Conservation (phyloP, 1,139 yeast species). For the Scheffersomyces insectosa region DNA sequence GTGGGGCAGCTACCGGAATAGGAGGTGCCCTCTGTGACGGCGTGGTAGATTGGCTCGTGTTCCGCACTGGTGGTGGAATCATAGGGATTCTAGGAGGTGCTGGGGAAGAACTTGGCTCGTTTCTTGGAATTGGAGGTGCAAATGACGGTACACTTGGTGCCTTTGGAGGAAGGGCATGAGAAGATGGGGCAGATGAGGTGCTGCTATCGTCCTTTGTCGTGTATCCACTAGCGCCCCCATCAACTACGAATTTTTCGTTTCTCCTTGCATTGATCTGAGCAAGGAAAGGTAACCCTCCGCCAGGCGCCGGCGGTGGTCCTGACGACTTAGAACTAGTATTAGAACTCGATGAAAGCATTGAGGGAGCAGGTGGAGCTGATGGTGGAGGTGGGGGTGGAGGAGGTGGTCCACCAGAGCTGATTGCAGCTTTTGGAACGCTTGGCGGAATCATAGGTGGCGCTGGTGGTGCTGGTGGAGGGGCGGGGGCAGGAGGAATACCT, state of each 20-base stretch:
- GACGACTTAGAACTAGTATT: slow-evolving; percentile 7
- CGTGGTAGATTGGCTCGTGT: slow-evolving; percentile 4
- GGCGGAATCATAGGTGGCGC: slow-evolving; percentile 18
- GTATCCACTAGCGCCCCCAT: slow-evolving; percentile 21
- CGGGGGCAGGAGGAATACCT: slow-evolving; percentile 7
- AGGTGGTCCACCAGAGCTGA: slow-evolving; percentile 4
- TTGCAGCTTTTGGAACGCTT: slow-evolving; percentile 9
- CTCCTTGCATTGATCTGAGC: slow-evolving; percentile 45
- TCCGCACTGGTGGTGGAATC: slow-evolving; percentile 4
- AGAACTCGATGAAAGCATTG: slow-evolving; percentile 11
- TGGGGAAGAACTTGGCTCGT: slow-evolving; percentile 6
- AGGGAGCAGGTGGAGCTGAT: slow-evolving; percentile 10
- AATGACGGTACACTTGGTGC: slow-evolving; percentile 4
- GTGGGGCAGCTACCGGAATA: slow-evolving; percentile 8
- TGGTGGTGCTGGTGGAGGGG: slow-evolving; percentile 11
- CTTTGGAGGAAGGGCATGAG: not conserved
- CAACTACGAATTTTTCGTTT: slow-evolving; percentile 37
- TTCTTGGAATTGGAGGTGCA: slow-evolving; percentile 7
- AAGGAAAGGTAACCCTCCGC: slow-evolving; percentile 41
- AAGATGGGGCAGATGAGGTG: slow-evolving; percentile 8
- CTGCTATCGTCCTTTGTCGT: slow-evolving; percentile 7
- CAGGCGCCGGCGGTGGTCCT: slow-evolving; percentile 17
- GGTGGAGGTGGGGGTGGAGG: slow-evolving; percentile 12
- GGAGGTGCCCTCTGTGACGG: slow-evolving; percentile 6
- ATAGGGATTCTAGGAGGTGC: slow-evolving; percentile 9